Percentiles rank a stretch among this genome's conserved stretches.
These are phyloP conservation scores for Juncus effusus DNA, from an alignment of 176 grass and related monocot species.

Conservation along the genomic window DNA sequence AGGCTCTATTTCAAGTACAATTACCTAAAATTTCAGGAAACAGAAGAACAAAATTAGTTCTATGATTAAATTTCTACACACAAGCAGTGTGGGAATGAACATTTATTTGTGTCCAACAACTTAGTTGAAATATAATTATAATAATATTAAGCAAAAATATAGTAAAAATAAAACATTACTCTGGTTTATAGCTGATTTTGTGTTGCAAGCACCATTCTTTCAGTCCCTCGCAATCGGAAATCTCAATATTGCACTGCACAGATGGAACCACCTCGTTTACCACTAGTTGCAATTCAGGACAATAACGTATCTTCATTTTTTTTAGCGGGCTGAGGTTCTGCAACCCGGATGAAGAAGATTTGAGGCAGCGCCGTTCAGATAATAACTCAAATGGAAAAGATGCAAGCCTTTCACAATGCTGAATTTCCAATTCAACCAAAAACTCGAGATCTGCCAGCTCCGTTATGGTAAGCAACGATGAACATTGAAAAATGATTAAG, in stretches of 20 bases:
- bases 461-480: not conserved
- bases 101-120: too few species aligned
- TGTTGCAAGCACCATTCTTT: slow-evolving; percentile 14
- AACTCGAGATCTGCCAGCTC: not conserved
- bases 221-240: not conserved
- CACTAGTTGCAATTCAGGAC: not conserved
- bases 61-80: too few species aligned
- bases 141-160: too few species aligned
- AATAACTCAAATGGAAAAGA: not conserved
- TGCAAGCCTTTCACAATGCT: not conserved
- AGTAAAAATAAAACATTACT: too few species aligned
- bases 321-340: not conserved
- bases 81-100: too few species aligned
- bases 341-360: not conserved
- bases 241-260: not conserved
- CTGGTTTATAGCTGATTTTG: slow-evolving; percentile 1
- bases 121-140: too few species aligned
- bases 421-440: not conserved
- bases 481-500: not conserved
- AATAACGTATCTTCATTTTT: not conserved
- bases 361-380: not conserved
- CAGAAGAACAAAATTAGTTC: too few species aligned
- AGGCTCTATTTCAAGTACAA: too few species aligned
- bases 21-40: too few species aligned
- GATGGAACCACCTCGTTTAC: not conserved